Conservation (phyloP, 768 basidiomycete species). For the Mycena maculata region DNA sequence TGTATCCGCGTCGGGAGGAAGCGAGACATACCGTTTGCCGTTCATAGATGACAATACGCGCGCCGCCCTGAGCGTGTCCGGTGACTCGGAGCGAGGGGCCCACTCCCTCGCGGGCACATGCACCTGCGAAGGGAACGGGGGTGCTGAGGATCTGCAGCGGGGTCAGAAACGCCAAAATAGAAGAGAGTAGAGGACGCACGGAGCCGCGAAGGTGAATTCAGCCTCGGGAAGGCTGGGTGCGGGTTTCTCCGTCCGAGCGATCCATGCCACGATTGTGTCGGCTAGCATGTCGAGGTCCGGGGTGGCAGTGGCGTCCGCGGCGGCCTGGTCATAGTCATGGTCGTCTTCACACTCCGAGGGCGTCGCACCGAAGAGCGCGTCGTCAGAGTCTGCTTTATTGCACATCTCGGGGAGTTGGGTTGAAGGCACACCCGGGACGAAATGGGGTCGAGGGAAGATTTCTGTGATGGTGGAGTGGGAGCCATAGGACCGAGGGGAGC, state of each 20-base stretch:
- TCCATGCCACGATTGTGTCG: too few relatives aligned
- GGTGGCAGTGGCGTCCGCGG: neutral
- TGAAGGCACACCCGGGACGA: conserved; percentile 11
- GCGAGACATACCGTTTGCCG: neutral
- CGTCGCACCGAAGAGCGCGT: conserved; percentile 7
- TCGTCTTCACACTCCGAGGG: neutral
- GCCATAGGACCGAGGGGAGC: neutral
- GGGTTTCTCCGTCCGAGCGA: neutral
- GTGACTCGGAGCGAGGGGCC: neutral
- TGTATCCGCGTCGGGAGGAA: neutral
- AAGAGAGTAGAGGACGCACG: neutral
- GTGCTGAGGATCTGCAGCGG: neutral
- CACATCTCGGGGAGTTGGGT: conserved; percentile 20
- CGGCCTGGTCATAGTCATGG: neutral
- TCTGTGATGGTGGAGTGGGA: neutral
- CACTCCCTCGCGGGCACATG: neutral
- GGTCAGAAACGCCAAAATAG: neutral
- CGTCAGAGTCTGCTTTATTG: conserved; percentile 17
- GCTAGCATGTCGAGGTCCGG: neutral
- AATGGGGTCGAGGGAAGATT: conserved; percentile 9
- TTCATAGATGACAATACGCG: neutral
- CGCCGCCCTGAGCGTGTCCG: neutral
- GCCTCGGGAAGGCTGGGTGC: neutral
- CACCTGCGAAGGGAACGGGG: neutral
- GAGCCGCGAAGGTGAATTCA: neutral